Conservation (phyloP, 2,329 filamentous ascomycete genomes). For the Chrysosporium queenslandicum region DNA sequence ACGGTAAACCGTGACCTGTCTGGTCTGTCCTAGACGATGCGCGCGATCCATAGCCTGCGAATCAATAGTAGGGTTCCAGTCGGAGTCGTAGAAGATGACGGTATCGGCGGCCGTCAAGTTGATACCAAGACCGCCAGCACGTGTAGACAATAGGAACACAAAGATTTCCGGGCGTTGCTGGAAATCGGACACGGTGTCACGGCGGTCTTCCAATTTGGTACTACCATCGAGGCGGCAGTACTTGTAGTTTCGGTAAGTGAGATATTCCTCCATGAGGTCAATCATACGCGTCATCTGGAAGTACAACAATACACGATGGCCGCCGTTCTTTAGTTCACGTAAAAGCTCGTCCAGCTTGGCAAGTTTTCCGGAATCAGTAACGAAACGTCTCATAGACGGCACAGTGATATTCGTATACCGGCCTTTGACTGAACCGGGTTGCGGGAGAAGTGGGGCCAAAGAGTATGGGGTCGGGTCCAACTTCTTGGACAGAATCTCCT, state of each 20-base stretch:
- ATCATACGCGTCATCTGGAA: conserved; percentile 99
- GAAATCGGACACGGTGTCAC: conserved; percentile 94
- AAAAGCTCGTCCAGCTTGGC: conserved; percentile 81
- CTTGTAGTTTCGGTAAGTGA: conserved; percentile 98
- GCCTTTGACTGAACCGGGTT: conserved; percentile 68
- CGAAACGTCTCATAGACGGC: conserved; percentile 93
- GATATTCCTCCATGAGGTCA: conserved; percentile 96
- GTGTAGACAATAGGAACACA: conserved; percentile 89
- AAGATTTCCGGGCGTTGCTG: conserved; percentile 91
- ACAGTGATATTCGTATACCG: conserved; percentile 85
- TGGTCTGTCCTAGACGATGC: conserved; percentile 91
- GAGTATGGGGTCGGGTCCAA: conserved; percentile 47
- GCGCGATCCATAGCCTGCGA: conserved; percentile 98
- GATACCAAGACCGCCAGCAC: conserved; percentile 94
- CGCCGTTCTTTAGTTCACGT: conserved; percentile 79
- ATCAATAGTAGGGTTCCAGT: conserved; percentile 99
- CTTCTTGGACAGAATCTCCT: conserved; percentile 62
- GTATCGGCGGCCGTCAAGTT: conserved; percentile 94
- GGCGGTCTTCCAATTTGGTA: conserved; percentile 91
- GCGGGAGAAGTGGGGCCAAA: conserved; percentile 63
- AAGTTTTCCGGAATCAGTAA: conserved; percentile 94
- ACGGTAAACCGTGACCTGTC: conserved; percentile 92
- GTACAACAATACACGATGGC: conserved; percentile 89
- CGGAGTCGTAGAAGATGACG: conserved; percentile 98
- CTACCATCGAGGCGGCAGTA: conserved; percentile 94